Percentiles rank a stretch among this genome's conserved stretches.
Evolutionary conservation across 345 rosid species (phyloP).

Genomic region (Euphorbia pulcherrima): DNA sequence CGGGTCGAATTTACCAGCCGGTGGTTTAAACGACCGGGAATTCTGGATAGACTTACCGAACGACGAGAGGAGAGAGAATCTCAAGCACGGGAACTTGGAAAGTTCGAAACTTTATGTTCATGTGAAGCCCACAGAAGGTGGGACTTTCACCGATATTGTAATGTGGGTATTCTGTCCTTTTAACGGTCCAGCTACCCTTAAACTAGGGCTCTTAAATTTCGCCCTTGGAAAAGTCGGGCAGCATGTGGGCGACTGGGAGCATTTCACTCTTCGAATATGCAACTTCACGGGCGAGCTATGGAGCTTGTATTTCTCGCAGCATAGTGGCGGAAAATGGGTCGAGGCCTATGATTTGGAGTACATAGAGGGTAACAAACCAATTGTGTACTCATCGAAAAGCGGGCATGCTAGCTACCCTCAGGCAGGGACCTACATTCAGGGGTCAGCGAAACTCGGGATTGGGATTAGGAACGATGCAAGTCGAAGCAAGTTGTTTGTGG

Average conservation of each 20-base stretch:
- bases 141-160: slow-evolving; percentile 72
- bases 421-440: slow-evolving; percentile 65
- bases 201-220: slow-evolving; percentile 45
- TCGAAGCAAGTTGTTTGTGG: slow-evolving; percentile 39
- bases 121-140: slow-evolving; percentile 79
- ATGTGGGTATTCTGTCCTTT: slow-evolving; percentile 92
- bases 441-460: slow-evolving; percentile 52
- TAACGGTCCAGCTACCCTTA: slow-evolving; percentile 82
- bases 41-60: slow-evolving; percentile 72
- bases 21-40: slow-evolving; percentile 57
- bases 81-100: slow-evolving; percentile 59
- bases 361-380: slow-evolving; percentile 51
- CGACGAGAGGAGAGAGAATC: slow-evolving; percentile 25
- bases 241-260: slow-evolving; percentile 96
- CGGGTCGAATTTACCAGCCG: slow-evolving; percentile 69
- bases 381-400: slow-evolving; percentile 57
- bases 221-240: slow-evolving; percentile 60
- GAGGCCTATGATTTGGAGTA: slow-evolving; percentile 66
- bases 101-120: slow-evolving; percentile 74
- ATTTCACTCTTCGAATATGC: slow-evolving; percentile 77
- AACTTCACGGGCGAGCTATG: slow-evolving; percentile 75
- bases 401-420: slow-evolving; percentile 85
- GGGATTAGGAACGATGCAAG: slow-evolving; percentile 77
- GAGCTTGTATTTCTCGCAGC: slow-evolving; percentile 83
- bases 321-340: slow-evolving; percentile 83